phyloP scores from a whole-genome alignment of 768 basidiomycete species.

The Psilocybe cubensis region DNA sequence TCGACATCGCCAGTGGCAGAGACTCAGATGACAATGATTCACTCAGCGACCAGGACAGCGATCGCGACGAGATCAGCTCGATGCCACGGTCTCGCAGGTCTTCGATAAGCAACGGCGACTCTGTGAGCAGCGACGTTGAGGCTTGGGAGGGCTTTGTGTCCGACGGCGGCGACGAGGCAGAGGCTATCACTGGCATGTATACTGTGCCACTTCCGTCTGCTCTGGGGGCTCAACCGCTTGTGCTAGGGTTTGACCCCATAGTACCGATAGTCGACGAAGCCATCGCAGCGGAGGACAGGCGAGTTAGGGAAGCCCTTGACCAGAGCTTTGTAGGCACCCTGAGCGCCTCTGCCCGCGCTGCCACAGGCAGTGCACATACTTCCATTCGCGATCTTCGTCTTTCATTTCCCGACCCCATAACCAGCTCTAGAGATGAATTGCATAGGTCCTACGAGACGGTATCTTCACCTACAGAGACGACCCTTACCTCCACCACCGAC shows the following conservation, averaged over 20 bases:
- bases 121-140: constrained; percentile 69
- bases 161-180: constrained; percentile 48
- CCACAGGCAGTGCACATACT: constrained; percentile 51
- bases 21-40: constrained; percentile 77
- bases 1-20: constrained; percentile 72
- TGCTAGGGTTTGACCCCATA: constrained; percentile 30
- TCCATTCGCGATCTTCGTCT: constrained; percentile 77
- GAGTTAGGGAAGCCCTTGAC: constrained; percentile 75
- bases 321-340: constrained; percentile 85
- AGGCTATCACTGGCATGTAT: constrained; percentile 34
- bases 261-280: constrained; percentile 42
- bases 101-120: constrained; percentile 71
- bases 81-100: constrained; percentile 68
- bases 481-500: constrained; percentile 27
- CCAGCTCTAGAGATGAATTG: constrained; percentile 67
- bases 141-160: constrained; percentile 81
- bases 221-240: constrained; percentile 32
- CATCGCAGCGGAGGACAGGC: constrained; percentile 56
- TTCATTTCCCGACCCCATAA: constrained; percentile 85
- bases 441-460: constrained; percentile 62
- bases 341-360: constrained; percentile 72
- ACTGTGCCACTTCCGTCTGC: constrained; percentile 31
- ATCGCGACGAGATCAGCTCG: constrained; percentile 58
- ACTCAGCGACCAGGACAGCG: constrained; percentile 60
- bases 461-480: constrained; percentile 39